Evolutionary conservation across 306 rosid genomes (phyloP).

Genomic region (Abrus pulchellus): DNA sequence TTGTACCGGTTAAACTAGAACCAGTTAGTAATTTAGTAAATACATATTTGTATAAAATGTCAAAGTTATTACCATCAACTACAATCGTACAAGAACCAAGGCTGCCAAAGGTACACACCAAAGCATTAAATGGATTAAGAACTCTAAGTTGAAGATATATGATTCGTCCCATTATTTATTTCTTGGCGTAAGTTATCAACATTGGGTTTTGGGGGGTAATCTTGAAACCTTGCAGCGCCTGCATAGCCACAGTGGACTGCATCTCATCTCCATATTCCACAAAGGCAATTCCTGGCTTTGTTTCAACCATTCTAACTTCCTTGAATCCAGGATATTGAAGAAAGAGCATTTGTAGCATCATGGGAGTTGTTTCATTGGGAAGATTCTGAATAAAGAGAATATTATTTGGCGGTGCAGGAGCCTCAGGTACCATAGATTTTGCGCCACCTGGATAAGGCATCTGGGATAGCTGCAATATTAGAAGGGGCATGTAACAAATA

Average conservation of each 20-base stretch:
- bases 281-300: conserved; percentile 97
- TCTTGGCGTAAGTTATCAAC: conserved; percentile 97
- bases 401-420: conserved; percentile 98
- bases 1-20: conserved; percentile 25
- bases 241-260: conserved; percentile 94
- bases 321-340: conserved; percentile 90
- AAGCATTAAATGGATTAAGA: conserved; percentile 41
- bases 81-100: conserved; percentile 47
- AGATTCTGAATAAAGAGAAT: conserved; percentile 94
- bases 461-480: conserved; percentile 67
- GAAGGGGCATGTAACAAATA: conserved; percentile 38
- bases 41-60: conserved; percentile 38
- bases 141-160: conserved; percentile 37
- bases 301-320: conserved; percentile 99
- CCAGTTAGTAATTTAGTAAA: conserved; percentile 20
- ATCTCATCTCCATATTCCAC: conserved; percentile 93
- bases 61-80: conserved; percentile 40
- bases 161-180: conserved; percentile 55
- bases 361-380: conserved; percentile 87
- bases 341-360: conserved; percentile 99
- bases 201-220: conserved; percentile 90
- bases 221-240: conserved; percentile 92
- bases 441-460: conserved; percentile 89
- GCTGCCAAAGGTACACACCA: conserved; percentile 37
- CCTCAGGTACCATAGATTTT: conserved; percentile 85